Conservation (phyloP, 306 rosid genomes). For the Gleditsia sinensis region DNA sequence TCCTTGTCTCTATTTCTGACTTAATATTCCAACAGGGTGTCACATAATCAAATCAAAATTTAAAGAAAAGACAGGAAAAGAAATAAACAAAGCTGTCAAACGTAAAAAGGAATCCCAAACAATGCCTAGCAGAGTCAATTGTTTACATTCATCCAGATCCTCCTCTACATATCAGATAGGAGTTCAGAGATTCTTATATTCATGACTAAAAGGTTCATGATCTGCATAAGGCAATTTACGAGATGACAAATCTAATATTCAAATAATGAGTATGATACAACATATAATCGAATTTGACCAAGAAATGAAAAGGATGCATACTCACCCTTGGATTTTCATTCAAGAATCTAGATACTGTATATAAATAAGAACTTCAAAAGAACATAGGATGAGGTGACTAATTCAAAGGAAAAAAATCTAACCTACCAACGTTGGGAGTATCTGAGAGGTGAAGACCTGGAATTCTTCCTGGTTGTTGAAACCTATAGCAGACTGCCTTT, state of each 20-base stretch:
- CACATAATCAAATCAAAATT: neutral
- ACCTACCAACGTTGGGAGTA: constrained; percentile 60
- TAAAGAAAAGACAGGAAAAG: neutral
- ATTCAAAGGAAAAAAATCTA: neutral
- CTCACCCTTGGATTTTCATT: neutral
- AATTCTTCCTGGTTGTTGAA: constrained; percentile 50
- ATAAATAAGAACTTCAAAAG: constrained; percentile 12
- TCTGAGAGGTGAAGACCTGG: constrained; percentile 66
- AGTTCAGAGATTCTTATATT: constrained; percentile 6
- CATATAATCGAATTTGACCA: neutral
- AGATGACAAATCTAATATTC: constrained; percentile 3
- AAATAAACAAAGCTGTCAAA: no score
- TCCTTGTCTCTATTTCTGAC: neutral
- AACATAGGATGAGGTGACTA: neutral
- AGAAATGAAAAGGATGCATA: neutral
- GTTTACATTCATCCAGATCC: neutral
- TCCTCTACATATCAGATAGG: neutral
- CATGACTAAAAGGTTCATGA: neutral
- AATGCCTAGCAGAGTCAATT: neutral
- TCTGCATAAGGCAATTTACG: neutral
- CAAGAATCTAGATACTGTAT: neutral
- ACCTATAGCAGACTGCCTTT: constrained; percentile 71
- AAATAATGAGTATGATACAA: neutral
- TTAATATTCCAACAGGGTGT: neutral
- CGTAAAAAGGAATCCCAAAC: neutral